phyloP scores from a whole-genome alignment of 495 filamentous ascomycete species.

The Neurospora sp. region DNA sequence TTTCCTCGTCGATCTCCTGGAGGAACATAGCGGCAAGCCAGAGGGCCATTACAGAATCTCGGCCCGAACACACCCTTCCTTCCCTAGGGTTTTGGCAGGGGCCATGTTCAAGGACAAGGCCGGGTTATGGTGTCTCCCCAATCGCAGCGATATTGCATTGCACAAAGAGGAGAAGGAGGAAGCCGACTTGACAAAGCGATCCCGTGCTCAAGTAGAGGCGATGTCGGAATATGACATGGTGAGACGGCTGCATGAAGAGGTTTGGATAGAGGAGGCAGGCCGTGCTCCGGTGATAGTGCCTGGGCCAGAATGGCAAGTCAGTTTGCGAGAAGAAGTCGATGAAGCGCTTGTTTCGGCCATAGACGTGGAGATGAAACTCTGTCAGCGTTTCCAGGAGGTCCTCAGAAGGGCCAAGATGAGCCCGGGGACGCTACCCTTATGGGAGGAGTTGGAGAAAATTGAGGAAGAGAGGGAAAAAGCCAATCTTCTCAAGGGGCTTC shows the following conservation, averaged over 20 bases:
- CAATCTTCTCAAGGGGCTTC: background rate
- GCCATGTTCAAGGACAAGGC: background rate
- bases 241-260: background rate
- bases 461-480: background rate
- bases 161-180: background rate
- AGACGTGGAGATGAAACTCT: background rate
- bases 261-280: background rate
- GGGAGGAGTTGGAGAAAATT: background rate
- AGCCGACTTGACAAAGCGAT: background rate
- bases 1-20: background rate
- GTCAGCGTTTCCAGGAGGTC: background rate
- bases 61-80: background rate
- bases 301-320: background rate
- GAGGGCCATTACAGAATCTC: background rate
- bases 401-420: background rate
- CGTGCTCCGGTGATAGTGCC: background rate
- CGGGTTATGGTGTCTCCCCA: background rate
- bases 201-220: background rate
- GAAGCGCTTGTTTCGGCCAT: background rate
- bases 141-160: background rate
- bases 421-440: background rate
- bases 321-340: background rate
- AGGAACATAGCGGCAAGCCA: background rate
- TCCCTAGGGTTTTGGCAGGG: background rate
- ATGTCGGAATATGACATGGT: background rate